These are phyloP conservation scores for Yamadazyma songkhlaensis DNA, from an alignment of 1,139 yeast genomes.

Conservation along the genomic window DNA sequence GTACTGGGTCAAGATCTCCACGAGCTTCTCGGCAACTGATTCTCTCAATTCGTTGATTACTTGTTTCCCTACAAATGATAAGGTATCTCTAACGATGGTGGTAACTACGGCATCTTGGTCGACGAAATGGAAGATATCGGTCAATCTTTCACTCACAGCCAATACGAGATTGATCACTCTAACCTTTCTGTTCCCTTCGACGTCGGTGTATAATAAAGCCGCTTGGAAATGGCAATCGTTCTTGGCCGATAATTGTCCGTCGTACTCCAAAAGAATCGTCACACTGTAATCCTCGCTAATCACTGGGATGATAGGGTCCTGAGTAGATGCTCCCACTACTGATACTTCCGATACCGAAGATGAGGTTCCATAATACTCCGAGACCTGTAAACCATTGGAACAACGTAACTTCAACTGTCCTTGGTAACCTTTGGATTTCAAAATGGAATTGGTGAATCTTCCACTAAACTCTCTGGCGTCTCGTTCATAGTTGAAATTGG, in stretches of 20 bases:
- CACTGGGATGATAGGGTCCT: slow-evolving; percentile 72
- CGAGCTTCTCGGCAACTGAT: slow-evolving; percentile 61
- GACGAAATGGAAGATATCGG: slow-evolving; percentile 75
- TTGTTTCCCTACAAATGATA: slow-evolving; percentile 58
- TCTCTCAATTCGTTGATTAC: slow-evolving; percentile 63
- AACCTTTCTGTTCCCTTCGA: slow-evolving; percentile 73
- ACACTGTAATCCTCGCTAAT: slow-evolving; percentile 64
- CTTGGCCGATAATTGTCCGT: slow-evolving; percentile 68
- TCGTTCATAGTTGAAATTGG: slow-evolving; percentile 63
- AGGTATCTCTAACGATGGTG: slow-evolving; percentile 69
- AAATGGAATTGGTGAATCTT: slow-evolving; percentile 51
- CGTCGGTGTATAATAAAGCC: slow-evolving; percentile 80
- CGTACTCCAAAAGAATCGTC: slow-evolving; percentile 72
- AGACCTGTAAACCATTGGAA: slow-evolving; percentile 83
- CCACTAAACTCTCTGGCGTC: slow-evolving; percentile 69
- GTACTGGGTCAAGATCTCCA: slow-evolving; percentile 75
- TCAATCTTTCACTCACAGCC: slow-evolving; percentile 72
- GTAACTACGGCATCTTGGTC: slow-evolving; percentile 79
- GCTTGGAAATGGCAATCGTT: slow-evolving; percentile 89
- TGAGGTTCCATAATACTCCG: slow-evolving; percentile 66
- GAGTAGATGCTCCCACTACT: slow-evolving; percentile 33
- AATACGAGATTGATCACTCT: slow-evolving; percentile 81
- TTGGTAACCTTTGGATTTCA: slow-evolving; percentile 63
- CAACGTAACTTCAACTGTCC: slow-evolving; percentile 84
- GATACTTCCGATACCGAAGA: slow-evolving; percentile 26